These are phyloP conservation scores for Candida michaelii DNA, from an alignment of 805 yeast genomes.

Conservation along the genomic window DNA sequence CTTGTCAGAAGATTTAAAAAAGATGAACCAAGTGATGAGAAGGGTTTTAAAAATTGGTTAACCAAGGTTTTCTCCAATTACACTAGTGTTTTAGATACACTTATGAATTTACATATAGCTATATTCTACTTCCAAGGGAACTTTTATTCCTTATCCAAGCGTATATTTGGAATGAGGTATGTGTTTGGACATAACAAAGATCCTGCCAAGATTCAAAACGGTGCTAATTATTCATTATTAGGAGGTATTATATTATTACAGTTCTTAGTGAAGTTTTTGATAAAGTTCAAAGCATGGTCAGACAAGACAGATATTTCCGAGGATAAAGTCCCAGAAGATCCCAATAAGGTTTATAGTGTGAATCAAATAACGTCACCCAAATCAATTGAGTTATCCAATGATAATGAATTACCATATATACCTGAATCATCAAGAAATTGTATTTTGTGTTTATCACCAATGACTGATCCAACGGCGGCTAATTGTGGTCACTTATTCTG, in stretches of 20 bases:
- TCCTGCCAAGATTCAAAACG: conserved; percentile 34
- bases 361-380: conserved; percentile 8
- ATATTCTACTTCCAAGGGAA: conserved; percentile 80
- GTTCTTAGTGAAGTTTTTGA: conserved; percentile 43
- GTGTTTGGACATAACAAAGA: conserved; percentile 65
- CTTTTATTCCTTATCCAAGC: conserved; percentile 74
- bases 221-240: conserved; percentile 71
- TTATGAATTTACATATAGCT: conserved; percentile 73
- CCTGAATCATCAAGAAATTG: conserved; percentile 73
- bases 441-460: conserved; percentile 76
- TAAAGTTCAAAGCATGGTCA: conserved; percentile 28
- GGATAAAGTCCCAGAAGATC: conserved; percentile 14
- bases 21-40: conserved; percentile 10
- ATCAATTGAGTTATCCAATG: conserved; percentile 52
- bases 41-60: conserved; percentile 14
- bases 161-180: conserved; percentile 79
- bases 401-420: conserved; percentile 59
- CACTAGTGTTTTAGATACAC: conserved; percentile 46
- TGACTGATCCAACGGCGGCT: conserved; percentile 82
- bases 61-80: conserved; percentile 36
- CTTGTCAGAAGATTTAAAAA: conserved; percentile 23
- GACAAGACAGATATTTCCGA: conserved; percentile 17
- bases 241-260: conserved; percentile 64
- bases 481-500: conserved; percentile 93
- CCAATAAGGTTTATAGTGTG: conserved; percentile 8